Base-by-base conservation (phyloP, 2,329 filamentous ascomycete species). In the Ophiocordyceps australis region DNA sequence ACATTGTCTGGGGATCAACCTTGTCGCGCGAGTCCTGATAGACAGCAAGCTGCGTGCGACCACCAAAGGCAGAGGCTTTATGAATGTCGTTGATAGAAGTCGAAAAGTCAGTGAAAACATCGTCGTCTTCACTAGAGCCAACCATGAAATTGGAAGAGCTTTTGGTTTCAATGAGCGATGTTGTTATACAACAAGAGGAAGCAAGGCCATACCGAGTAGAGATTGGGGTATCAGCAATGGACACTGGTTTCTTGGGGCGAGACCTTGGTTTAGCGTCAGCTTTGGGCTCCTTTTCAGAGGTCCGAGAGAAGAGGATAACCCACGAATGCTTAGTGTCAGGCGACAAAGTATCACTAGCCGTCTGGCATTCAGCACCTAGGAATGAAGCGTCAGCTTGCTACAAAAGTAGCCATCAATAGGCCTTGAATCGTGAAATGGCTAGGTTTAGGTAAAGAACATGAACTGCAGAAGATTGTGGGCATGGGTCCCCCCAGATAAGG, bases 1-100 rank as follows among this genome's bases (percentile, higher is more conserved):
- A 66, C 19, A 59, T 46, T 1, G 47, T 46, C 38, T 71, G 65
- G 4, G 63, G 58, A 36, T 68, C 61, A 3, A 57, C 42, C 17
- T 27, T 34, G 16, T 27, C 22, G 14, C 29, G 22, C 4, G 24
- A 14, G 4, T 28, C 24, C 5, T 28, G 22, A 10, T 24, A 33
- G n/a, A 29, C 21, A 7, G 32, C 25, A 12, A 30, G 7, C 14
- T 30, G 19, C 10, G 17, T 14, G 13, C 4, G 17, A 8, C 9
- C 17, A 14, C 19, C n/a, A 18, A 20, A 10, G 21, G 4, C 12
- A 3, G 22, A 6, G 9, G 2, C 15, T 20, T 12, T 8, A 16
- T 11, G 10, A 7, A 24, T 22, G n/a, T 4, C 24, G 14, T 31
- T 22, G n/a, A n/a, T n/a, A n/a, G n/a, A n/a, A 10, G 24, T 25